Conservation (phyloP, 2,329 filamentous ascomycete species). For the Exutisphaerella laricina region DNA sequence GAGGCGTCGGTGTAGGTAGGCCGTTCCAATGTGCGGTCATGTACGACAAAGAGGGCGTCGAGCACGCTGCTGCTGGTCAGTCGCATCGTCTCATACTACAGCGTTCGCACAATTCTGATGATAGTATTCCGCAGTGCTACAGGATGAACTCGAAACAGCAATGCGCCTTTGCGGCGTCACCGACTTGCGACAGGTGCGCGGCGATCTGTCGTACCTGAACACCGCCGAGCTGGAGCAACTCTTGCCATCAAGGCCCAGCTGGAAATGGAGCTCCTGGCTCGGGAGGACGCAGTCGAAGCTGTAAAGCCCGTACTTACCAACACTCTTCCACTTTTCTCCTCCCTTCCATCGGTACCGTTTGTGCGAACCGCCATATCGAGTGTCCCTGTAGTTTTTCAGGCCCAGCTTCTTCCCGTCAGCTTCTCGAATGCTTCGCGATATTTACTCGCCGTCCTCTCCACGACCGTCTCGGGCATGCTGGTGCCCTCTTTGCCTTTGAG, state of each 20-base stretch:
- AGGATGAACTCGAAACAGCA: conserved; percentile 59
- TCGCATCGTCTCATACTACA: too few relatives aligned
- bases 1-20: conserved; percentile 56
- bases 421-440: conserved; percentile 71
- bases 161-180: conserved; percentile 63
- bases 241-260: conserved; percentile 35
- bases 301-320: conserved; percentile 5
- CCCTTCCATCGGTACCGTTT: neutral
- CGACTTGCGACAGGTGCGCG: conserved; percentile 54
- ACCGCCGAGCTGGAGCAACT: conserved; percentile 48
- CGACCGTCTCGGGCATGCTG: conserved; percentile 65
- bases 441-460: conserved; percentile 61
- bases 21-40: conserved; percentile 56
- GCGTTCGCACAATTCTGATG: too few relatives aligned
- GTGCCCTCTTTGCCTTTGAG: conserved; percentile 72
- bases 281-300: conserved; percentile 19
- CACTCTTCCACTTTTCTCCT: neutral
- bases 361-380: too few relatives aligned
- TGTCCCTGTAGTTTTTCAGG: neutral
- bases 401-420: conserved; percentile 37
- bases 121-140: too few relatives aligned
- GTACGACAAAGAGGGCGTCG: conserved; percentile 52
- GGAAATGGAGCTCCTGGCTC: conserved; percentile 13
- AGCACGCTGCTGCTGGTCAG: conserved; percentile 52
- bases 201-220: conserved; percentile 52